Percentiles rank a stretch among this genome's conserved stretches.
Conservation (phyloP, 2,329 filamentous ascomycete genomes). For the Simplicillium sp. region DNA sequence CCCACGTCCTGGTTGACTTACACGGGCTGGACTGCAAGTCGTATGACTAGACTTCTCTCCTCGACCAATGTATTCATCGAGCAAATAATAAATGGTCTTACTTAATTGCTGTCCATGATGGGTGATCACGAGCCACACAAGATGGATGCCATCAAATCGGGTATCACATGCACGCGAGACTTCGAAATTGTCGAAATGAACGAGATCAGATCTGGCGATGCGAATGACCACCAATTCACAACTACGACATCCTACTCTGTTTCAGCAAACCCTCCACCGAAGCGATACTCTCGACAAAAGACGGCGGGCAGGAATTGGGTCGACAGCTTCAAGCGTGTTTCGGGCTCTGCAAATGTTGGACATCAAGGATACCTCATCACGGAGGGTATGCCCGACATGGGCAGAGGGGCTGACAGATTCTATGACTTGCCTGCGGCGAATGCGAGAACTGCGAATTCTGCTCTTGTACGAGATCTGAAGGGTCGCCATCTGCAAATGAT, state of each 20-base stretch:
- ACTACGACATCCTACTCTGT: constrained; percentile 8
- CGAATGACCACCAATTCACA: constrained; percentile 2
- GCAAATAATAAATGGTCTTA: no score
- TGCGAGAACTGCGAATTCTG: constrained; percentile 60
- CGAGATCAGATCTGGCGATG: constrained; percentile 3
- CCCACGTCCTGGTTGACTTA: no score
- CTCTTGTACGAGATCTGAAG: constrained; percentile 62
- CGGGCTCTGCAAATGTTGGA: constrained; percentile 28
- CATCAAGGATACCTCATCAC: constrained; percentile 14
- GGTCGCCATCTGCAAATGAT: constrained; percentile 84
- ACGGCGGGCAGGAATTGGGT: constrained; percentile 25
- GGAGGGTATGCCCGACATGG: constrained; percentile 11
- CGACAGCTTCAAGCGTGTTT: constrained; percentile 49
- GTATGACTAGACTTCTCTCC: no score
- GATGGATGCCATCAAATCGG: constrained; percentile 6
- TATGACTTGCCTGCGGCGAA: constrained; percentile 42
- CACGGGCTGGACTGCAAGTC: no score
- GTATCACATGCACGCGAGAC: constrained; percentile 10
- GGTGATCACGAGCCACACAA: constrained; percentile 3
- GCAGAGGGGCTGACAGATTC: constrained; percentile 21
- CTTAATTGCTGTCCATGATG: constrained; percentile 1
- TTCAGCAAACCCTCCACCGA: constrained; percentile 1
- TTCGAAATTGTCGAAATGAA: constrained; percentile 12
- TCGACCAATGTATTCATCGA: no score
- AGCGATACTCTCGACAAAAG: background rate